Evolutionary conservation across 2,329 filamentous ascomycete genomes (phyloP), one percentile per base, ranked within the genome.

Genomic region (Metarhizium sp.): DNA sequence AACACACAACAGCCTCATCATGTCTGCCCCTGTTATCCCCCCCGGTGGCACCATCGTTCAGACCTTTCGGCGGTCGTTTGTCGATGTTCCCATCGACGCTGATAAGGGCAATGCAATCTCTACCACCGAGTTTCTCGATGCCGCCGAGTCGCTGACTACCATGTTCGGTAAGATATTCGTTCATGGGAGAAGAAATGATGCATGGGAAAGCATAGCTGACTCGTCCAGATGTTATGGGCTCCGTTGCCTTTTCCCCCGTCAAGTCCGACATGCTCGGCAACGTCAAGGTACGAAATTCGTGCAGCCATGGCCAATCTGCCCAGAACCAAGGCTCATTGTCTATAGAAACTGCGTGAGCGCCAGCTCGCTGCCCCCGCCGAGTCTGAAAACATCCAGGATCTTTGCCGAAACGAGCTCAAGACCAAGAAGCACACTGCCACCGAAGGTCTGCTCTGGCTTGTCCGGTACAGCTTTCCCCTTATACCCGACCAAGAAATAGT

Each of bases 221-320:
- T 20, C 29, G 25, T 2, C 11, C 34, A 86, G 84, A 87, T 69
- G 73, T 79, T 55, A 76, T 87, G 53, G 84, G 84, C 59, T 79
- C 81, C 48, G 82, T 87, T 38, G 91, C 92, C 61, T 97, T 99
- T 75, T 84, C 79, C 54, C 88, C 90, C 30, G 92, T 97, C 69
- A 96, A 96, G 81, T 87, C 75, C 63, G 94, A 99, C 73, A 88
- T 99, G 77, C 72, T 83, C 51, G 89, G 89, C 70, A 99, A 99
- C 75, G 82, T 97, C 75, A 92, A 91, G 82, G 90, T 94, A 71
- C 60, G 69, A 25, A 13, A 40, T 16, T 20, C n/a, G 11, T n/a
- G 8, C 11, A 40, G 11, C 34, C 38, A 14, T 40, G 38, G 14
- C 38, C 30, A 25, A 25, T 42, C 20, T 25, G 16, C 7, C 7